These are phyloP conservation scores for Colletotrichum noveboracense DNA, from an alignment of 2,329 filamentous ascomycete genomes.

Conservation along the genomic window DNA sequence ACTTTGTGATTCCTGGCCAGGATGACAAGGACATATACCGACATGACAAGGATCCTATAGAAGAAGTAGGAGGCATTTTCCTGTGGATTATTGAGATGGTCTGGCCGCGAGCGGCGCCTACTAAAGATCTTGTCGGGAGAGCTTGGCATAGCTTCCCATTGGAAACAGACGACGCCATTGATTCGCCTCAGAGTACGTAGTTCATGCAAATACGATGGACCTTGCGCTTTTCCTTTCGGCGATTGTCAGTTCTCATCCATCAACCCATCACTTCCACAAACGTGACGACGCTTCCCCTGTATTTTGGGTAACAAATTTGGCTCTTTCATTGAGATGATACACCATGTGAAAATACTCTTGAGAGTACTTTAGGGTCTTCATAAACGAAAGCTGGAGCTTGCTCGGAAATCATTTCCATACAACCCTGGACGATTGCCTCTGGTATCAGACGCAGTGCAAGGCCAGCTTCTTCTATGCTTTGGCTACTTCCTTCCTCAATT, in stretches of 20 bases:
- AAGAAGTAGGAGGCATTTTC: background rate
- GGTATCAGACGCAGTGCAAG: background rate
- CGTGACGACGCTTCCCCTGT: too few species aligned
- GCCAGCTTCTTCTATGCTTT: background rate
- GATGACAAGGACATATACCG: background rate
- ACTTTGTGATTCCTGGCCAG: background rate
- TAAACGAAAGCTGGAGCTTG: background rate
- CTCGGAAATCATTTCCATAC: background rate
- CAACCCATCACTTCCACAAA: too few species aligned
- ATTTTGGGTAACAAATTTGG: background rate
- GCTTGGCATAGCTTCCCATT: background rate
- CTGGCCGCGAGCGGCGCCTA: background rate
- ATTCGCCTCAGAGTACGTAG: background rate
- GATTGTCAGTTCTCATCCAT: background rate
- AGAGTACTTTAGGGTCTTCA: background rate
- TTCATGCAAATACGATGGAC: background rate
- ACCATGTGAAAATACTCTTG: background rate
- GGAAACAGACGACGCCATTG: background rate
- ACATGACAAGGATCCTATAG: background rate
- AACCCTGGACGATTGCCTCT: fast-evolving
- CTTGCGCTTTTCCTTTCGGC: background rate
- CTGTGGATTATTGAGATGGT: background rate
- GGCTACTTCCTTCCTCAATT: fast-evolving
- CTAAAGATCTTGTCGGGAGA: background rate
- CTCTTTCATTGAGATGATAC: background rate